Conservation (phyloP, 345 rosid species). For the Salix exigua region DNA sequence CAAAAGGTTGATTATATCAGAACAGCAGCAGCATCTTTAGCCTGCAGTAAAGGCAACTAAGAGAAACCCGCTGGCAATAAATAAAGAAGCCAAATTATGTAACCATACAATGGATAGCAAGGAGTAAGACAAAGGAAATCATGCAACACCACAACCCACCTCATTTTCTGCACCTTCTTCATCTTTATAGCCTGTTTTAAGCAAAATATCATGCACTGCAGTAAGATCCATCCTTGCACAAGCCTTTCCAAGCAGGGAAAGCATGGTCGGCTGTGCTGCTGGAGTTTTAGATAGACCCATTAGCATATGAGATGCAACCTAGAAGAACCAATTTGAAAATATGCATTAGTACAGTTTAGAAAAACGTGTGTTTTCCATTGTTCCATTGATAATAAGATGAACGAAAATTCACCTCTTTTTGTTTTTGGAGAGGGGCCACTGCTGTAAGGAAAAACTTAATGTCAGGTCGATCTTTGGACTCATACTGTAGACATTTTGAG, state of each 20-base stretch:
- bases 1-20: no score
- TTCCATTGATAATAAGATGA: not conserved
- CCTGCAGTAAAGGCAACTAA: not conserved
- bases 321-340: constrained; percentile 8
- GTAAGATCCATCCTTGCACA: constrained; percentile 77
- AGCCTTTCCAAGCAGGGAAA: constrained; percentile 67
- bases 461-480: constrained; percentile 68
- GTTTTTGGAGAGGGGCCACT: constrained; percentile 61
- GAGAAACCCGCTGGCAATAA: not conserved
- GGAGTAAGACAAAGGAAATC: not conserved
- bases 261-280: constrained; percentile 49
- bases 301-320: constrained; percentile 63
- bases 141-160: constrained; percentile 34
- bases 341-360: not conserved
- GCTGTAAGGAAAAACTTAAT: constrained; percentile 51
- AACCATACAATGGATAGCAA: not conserved
- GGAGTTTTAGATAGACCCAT: constrained; percentile 58
- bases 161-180: constrained; percentile 86
- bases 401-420: constrained; percentile 48
- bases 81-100: not conserved
- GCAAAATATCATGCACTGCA: constrained; percentile 70
- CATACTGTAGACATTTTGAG: constrained; percentile 69
- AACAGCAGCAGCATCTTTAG: no score
- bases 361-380: not conserved
- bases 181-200: constrained; percentile 78